Percentiles rank a stretch among this genome's conserved stretches.
Conservation (phyloP, 345 rosid genomes). For the Syzygium jambos region DNA sequence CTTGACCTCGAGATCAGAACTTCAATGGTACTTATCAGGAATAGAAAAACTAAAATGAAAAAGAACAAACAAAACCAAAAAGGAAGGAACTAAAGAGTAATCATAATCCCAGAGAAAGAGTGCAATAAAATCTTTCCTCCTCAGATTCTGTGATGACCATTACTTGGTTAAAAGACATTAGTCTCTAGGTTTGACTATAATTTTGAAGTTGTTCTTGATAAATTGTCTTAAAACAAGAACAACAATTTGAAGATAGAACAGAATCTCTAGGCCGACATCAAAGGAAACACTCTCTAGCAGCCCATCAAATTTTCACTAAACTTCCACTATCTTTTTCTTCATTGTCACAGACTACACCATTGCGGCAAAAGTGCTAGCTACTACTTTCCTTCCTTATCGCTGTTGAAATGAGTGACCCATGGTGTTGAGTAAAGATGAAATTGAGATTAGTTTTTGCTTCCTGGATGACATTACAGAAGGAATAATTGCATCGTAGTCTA, state of each 20-base stretch:
- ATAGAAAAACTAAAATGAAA: background rate
- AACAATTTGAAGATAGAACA: background rate
- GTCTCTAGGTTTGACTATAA: background rate
- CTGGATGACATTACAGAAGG: background rate
- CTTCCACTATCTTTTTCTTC: background rate
- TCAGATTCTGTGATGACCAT: background rate
- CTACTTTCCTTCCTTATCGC: background rate
- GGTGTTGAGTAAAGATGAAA: background rate
- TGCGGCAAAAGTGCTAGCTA: background rate
- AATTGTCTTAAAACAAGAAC: background rate
- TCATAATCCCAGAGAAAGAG: background rate
- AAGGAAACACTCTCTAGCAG: background rate
- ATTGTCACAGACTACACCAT: background rate
- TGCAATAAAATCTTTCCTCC: background rate
- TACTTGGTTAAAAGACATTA: background rate
- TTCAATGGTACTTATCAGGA: background rate
- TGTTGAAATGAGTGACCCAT: background rate
- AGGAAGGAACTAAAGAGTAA: background rate
- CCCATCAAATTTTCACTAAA: background rate
- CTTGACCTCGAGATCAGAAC: background rate
- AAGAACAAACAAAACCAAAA: background rate
- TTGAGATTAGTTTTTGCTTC: background rate
- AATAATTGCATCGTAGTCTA: background rate
- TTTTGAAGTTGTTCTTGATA: background rate
- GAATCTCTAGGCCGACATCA: background rate